phyloP scores from a whole-genome alignment of 139 green algal species.

The Chlamydomonas sp. region DNA sequence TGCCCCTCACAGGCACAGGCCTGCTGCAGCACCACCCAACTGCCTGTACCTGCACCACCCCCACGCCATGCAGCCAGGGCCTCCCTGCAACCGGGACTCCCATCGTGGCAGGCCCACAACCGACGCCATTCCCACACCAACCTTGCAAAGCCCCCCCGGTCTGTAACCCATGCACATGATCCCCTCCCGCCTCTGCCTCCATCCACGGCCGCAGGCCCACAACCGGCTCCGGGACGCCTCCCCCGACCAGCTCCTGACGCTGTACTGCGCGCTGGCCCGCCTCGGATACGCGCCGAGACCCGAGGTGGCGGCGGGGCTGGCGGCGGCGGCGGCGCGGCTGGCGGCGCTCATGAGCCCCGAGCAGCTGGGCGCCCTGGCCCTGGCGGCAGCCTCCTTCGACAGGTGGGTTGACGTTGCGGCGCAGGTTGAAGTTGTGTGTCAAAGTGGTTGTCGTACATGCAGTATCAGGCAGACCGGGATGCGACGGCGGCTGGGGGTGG shows the following conservation, averaged over 20 bases:
- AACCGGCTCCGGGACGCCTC: slow-evolving; percentile 1
- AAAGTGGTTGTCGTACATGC: too few relatives aligned
- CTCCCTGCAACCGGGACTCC: too few relatives aligned
- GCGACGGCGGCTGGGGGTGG: too few relatives aligned
- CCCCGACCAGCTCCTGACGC: slow-evolving; percentile 1
- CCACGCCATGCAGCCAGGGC: neutral
- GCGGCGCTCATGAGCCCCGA: neutral
- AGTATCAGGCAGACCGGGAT: too few relatives aligned
- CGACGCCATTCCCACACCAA: too few relatives aligned
- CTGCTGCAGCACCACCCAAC: too few relatives aligned
- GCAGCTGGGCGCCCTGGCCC: slow-evolving; percentile 16
- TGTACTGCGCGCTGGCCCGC: slow-evolving; percentile 3
- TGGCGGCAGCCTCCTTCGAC: slow-evolving; percentile 1
- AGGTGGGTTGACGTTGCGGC: neutral
- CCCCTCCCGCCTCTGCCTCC: neutral
- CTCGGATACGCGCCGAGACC: neutral
- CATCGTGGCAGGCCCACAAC: too few relatives aligned
- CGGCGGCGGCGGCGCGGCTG: neutral
- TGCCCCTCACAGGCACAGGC: too few relatives aligned
- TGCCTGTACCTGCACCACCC: neutral
- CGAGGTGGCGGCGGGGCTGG: neutral
- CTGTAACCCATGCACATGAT: too few relatives aligned
- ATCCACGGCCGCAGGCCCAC: neutral
- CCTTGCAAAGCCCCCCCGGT: too few relatives aligned
- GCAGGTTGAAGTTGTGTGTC: too few relatives aligned